Base-by-base conservation (phyloP, 331 rosid genomes). In the Quercus phellos region DNA sequence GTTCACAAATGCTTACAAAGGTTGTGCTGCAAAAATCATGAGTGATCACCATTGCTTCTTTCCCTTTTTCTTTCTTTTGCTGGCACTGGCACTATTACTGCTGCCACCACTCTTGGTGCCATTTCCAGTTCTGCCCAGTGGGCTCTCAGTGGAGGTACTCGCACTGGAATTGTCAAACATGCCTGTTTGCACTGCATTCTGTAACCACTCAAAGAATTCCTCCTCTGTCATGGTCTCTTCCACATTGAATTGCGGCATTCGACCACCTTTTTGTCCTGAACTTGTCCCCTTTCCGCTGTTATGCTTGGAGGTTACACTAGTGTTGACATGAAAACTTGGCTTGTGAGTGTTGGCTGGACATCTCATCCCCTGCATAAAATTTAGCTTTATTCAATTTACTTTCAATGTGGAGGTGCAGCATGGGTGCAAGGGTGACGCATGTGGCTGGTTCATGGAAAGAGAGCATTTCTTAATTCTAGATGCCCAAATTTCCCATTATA, bases 251-350 rank as follows among this genome's bases (percentile, higher is more conserved):
- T 90, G 50, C 4, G 97, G 97, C 84, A 83, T 81, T 35, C 78
- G 85, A 70, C 90, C 90, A 0, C 96, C 91, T 81, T 88, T 88
- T 78, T 91, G 99, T 53, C 94, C 92, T 18, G 99, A 87, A 78
- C 80, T 85, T 18, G 98, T 61, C 79, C 93, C 97, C 83, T 88
- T 95, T 34, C 91, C 86, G 7, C 84, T 70, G 85, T 72, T 90
- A 35, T 85, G 88, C 83, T 94, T 94, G 8, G 97, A 79, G 73
- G 87, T 85, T 64, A 93, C 73, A 77, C 88, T 95, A 6, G 99
- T 91, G 88, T 93, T 95, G 70, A 95, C 99, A 70, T 95, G 98
- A 77, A 95, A 95, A 86, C 96, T 93, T 38, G 99, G 99, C 82
- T 86, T 93, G 75, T 95, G 99, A 60, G 97, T 93, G 84, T 95